Base-by-base conservation (phyloP, 441 rosid genomes). In the Pelargonium exstipulatum region DNA sequence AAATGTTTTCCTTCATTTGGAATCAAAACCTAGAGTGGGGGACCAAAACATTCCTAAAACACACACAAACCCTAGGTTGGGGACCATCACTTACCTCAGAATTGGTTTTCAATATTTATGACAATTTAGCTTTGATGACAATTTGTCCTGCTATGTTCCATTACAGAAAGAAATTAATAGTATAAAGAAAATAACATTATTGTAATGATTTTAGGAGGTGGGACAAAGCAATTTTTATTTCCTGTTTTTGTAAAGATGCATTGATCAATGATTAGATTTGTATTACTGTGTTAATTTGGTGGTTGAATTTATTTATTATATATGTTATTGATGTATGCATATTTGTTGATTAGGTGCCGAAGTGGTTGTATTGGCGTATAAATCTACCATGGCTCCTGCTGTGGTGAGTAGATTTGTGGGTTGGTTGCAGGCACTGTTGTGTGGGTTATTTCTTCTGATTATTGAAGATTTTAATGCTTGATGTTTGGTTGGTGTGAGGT, bases 401-500 rank as follows among this genome's bases (percentile, higher is more conserved):
- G 17, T 67, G 40, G 12, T 24, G 37, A 65, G 55, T 32, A 22
- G 57, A 71, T 26, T 66, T 62, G 29, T 70, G 45, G 53, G 51
- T 51, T 74, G 63, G 58, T 58, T 70, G 57, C 66, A 65, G 67
- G 69, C 37, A 32, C 62, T 43, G 73, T 32, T 65, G 69, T 61
- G 40, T 2, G n/a, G 40, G 37, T 61, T 32, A 32, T 32, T 32
- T 32, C 24, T 17, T 8, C 16, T 55, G 61, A 55, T 55, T 55
- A 1, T 17, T 55, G 5, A 3, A 55, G 61, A 22, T 51, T 51
- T 10, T 51, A 53, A 71, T 22, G 40, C 61, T 60, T 32, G 51
- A 64, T 74, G 65, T 55, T 22, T n/a, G 42, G 70, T 71, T 45
- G 55, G 35, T 71, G 69, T 62, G 78, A 76, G 81, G 71, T 77